Conservation (phyloP, 768 basidiomycete genomes). For the Phlebiopsis flavidoalba region DNA sequence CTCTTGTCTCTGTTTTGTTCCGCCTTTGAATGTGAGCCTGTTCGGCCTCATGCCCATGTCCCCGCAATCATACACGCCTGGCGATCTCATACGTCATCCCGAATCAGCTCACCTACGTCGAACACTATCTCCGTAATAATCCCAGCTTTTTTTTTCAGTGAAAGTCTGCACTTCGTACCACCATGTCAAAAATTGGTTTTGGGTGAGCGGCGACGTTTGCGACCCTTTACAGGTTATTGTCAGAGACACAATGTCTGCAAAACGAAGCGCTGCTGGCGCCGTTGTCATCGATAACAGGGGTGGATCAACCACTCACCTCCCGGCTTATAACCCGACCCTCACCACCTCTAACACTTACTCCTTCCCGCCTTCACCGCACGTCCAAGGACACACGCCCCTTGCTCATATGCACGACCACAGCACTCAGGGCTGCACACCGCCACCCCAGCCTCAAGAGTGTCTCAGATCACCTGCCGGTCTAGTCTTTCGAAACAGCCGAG, state of each 20-base stretch:
- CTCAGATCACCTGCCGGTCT: background rate
- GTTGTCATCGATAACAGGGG: slow-evolving; percentile 2
- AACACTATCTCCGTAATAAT: background rate
- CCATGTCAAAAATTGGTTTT: background rate
- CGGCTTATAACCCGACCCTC: slow-evolving; percentile 1
- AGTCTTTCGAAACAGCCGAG: background rate
- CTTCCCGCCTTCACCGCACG: too few relatives aligned
- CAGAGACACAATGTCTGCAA: background rate
- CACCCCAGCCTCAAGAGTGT: background rate
- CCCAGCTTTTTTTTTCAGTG: background rate
- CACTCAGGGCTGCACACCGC: background rate
- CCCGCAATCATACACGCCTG: background rate
- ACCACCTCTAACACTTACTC: background rate
- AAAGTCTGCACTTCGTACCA: background rate
- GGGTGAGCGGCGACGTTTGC: background rate
- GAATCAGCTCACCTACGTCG: background rate
- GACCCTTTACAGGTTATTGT: background rate
- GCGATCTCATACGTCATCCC: background rate
- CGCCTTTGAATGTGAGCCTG: background rate
- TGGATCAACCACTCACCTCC: background rate
- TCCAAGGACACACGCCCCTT: background rate
- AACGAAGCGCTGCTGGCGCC: too few relatives aligned
- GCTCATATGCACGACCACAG: background rate
- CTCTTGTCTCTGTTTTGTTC: background rate
- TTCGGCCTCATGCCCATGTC: background rate